These are phyloP conservation scores for Sporothrix brunneoviolacea DNA, from an alignment of 2,329 filamentous ascomycete genomes.

Conservation along the genomic window DNA sequence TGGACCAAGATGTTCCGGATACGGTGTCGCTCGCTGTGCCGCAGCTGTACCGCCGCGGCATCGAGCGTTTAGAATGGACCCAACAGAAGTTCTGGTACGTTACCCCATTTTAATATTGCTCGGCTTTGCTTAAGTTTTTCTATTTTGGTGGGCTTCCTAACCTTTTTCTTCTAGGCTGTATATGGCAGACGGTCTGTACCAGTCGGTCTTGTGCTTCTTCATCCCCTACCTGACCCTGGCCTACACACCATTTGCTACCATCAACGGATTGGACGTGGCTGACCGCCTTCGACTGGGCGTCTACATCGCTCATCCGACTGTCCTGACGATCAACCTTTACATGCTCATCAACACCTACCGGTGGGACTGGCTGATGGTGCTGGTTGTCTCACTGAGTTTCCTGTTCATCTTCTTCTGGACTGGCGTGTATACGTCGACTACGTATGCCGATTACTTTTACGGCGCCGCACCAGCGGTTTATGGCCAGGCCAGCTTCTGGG, in stretches of 20 bases:
- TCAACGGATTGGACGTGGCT: slow-evolving; percentile 66
- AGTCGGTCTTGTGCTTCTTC: slow-evolving; percentile 89
- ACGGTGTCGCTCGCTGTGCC: slow-evolving; percentile 89
- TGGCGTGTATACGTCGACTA: slow-evolving; percentile 64
- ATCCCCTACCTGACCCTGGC: slow-evolving; percentile 78
- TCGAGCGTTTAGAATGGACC: slow-evolving; percentile 95
- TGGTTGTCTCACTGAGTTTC: slow-evolving; percentile 76
- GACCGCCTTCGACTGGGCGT: slow-evolving; percentile 81
- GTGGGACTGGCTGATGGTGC: slow-evolving; percentile 93
- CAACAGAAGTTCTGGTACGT: slow-evolving; percentile 87
- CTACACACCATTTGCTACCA: slow-evolving; percentile 60
- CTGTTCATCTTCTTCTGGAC: slow-evolving; percentile 95
- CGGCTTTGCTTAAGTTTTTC: too few relatives aligned
- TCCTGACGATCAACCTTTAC: slow-evolving; percentile 88
- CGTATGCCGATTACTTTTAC: slow-evolving; percentile 57
- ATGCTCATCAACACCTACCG: slow-evolving; percentile 94
- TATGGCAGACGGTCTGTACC: slow-evolving; percentile 91
- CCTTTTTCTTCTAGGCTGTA: slow-evolving; percentile 57
- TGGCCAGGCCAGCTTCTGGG: slow-evolving; percentile 78
- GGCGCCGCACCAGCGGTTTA: slow-evolving; percentile 73
- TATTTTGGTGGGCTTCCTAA: too few relatives aligned
- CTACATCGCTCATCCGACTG: slow-evolving; percentile 76
- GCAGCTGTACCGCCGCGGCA: slow-evolving; percentile 89
- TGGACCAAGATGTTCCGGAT: slow-evolving; percentile 95
- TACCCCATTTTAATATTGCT: background rate